These are phyloP conservation scores for Podila epigama DNA, from an alignment of 192 early-diverging fungal genomes.

Conservation along the genomic window DNA sequence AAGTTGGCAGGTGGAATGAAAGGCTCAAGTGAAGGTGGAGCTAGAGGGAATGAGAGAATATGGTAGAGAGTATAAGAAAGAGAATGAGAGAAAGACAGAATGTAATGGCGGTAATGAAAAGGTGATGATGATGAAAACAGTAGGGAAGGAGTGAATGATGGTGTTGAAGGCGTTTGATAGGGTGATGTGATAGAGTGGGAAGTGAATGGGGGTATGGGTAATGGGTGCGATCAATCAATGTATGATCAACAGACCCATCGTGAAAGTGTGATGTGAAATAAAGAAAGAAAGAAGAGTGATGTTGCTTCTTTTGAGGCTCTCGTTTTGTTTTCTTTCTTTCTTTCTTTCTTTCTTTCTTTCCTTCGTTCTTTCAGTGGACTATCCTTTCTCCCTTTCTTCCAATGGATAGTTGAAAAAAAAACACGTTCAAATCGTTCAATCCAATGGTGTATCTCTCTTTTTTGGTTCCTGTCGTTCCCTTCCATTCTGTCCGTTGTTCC, in stretches of 20 bases:
- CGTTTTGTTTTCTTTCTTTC: not conserved
- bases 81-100: not conserved
- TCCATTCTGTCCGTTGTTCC: too few species aligned
- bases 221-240: too few species aligned
- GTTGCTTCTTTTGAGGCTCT: not conserved
- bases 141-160: too few species aligned
- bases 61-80: not conserved
- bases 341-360: not conserved
- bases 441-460: too few species aligned
- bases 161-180: not conserved
- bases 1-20: too few species aligned
- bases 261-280: not conserved
- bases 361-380: not conserved
- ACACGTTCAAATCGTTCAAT: too few species aligned
- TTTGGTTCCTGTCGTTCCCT: too few species aligned
- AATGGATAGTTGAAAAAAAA: not conserved
- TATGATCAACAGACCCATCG: too few species aligned
- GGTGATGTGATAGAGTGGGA: not conserved
- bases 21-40: too few species aligned
- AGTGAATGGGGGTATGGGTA: not conserved
- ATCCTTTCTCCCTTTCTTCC: not conserved
- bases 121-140: not conserved
- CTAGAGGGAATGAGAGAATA: too few species aligned
- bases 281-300: not conserved
- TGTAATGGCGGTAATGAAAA: not conserved